Conservation (phyloP, 1,284 basidiomycete species). For the Malassezia sp. region DNA sequence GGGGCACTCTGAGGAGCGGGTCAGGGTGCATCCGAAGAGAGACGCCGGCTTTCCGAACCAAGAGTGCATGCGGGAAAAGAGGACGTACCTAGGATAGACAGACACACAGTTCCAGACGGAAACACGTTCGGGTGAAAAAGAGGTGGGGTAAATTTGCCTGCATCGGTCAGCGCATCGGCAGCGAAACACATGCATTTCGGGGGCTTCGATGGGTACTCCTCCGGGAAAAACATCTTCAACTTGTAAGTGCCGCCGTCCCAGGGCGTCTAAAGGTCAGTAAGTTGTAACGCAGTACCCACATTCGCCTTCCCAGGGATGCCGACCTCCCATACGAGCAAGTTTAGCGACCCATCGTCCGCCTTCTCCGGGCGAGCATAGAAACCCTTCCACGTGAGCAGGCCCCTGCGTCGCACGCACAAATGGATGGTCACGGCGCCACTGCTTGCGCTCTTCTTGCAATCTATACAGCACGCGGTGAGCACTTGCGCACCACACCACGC, state of each 20-base stretch:
- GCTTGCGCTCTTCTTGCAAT: slow-evolving; percentile 78
- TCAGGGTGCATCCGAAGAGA: too few species aligned
- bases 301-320: slow-evolving; percentile 52
- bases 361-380: slow-evolving; percentile 91
- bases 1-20: not conserved
- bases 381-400: slow-evolving; percentile 55
- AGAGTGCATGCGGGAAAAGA: too few species aligned
- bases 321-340: slow-evolving; percentile 96
- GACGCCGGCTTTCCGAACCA: not conserved
- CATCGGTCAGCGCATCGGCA: too few species aligned
- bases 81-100: slow-evolving; percentile 63
- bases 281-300: slow-evolving; percentile 22
- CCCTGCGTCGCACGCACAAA: slow-evolving; percentile 72
- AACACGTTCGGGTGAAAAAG: slow-evolving; percentile 98
- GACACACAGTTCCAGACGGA: slow-evolving; percentile 93
- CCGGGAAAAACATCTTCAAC: slow-evolving; percentile 60
- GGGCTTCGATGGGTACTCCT: slow-evolving; percentile 74
- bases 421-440: slow-evolving; percentile 98
- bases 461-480: slow-evolving; percentile 2
- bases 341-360: slow-evolving; percentile 78
- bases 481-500: not conserved
- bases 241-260: slow-evolving; percentile 96
- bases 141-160: slow-evolving; percentile 92
- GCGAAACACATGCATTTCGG: slow-evolving; percentile 63
- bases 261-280: slow-evolving; percentile 62